Percentiles rank a stretch among this genome's conserved stretches.
Evolutionary conservation across 495 filamentous ascomycete genomes (phyloP).

Genomic region (Penicillium flavigenum): DNA sequence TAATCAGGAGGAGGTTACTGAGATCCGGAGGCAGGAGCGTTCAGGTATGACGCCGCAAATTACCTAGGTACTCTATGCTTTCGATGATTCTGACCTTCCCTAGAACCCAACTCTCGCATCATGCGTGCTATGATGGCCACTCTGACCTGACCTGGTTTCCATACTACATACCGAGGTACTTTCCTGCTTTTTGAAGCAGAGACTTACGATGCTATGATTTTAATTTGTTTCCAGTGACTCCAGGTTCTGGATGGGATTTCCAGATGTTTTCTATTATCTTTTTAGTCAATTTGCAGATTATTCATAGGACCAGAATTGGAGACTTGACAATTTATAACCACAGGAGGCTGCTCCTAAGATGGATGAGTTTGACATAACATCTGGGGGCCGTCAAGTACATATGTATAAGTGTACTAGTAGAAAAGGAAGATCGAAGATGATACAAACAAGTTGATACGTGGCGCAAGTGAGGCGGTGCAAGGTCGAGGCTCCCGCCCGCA

Average conservation of each 20-base stretch:
- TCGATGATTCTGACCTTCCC: slow-evolving; percentile 23
- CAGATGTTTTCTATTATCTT: slow-evolving; percentile 12
- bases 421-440: neutral
- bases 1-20: slow-evolving; percentile 52
- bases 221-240: slow-evolving; percentile 1
- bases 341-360: neutral
- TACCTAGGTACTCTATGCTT: slow-evolving; percentile 54
- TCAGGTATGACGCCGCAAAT: slow-evolving; percentile 74
- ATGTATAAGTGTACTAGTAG: neutral
- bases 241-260: neutral
- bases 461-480: slow-evolving; percentile 32
- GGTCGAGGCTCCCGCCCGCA: slow-evolving; percentile 14
- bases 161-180: neutral
- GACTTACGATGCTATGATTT: slow-evolving; percentile 11
- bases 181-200: slow-evolving; percentile 1
- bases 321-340: neutral
- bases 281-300: slow-evolving; percentile 3
- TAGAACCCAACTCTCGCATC: slow-evolving; percentile 59
- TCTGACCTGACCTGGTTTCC: slow-evolving; percentile 53
- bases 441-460: slow-evolving; percentile 20
- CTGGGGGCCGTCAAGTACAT: neutral
- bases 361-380: neutral
- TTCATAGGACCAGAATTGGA: neutral
- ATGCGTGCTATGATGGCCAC: slow-evolving; percentile 77
- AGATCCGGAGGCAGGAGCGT: slow-evolving; percentile 72